Percentiles rank a stretch among this genome's conserved stretches.
Evolutionary conservation across 129 eudicot species (phyloP).

Genomic region (Pittosporum tobira): DNA sequence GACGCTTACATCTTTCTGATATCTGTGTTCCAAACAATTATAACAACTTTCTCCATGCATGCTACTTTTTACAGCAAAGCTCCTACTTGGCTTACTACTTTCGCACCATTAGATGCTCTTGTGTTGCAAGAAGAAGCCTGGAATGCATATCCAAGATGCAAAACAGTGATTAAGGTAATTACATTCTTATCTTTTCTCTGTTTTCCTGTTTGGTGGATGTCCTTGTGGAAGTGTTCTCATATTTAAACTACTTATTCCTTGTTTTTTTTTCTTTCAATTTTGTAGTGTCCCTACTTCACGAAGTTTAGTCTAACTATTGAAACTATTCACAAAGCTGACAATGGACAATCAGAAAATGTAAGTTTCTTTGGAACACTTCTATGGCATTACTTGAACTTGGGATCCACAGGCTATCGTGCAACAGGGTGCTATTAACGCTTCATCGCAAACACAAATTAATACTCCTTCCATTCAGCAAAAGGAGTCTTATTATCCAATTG

Average conservation of each 20-base stretch:
- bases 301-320: constrained; percentile 54
- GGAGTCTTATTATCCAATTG: too few species aligned
- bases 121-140: constrained; percentile 76
- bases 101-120: constrained; percentile 68
- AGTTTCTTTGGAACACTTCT: neutral
- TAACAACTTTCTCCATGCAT: neutral
- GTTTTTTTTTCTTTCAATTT: neutral
- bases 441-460: neutral
- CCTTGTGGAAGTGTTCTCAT: neutral
- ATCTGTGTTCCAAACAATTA: neutral
- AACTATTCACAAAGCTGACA: constrained; percentile 63
- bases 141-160: constrained; percentile 80
- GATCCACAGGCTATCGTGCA: neutral
- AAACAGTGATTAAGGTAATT: constrained; percentile 71
- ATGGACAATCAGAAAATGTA: constrained; percentile 67
- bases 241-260: constrained; percentile 1
- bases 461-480: too few species aligned
- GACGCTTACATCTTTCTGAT: too few species aligned
- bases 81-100: constrained; percentile 62
- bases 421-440: neutral
- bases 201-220: neutral
- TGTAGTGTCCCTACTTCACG: constrained; percentile 62
- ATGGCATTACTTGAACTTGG: neutral
- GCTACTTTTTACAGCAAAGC: constrained; percentile 43
- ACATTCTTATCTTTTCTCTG: neutral